phyloP scores from a whole-genome alignment of 1,284 basidiomycete genomes.

The Rhizopogon hawkerae region DNA sequence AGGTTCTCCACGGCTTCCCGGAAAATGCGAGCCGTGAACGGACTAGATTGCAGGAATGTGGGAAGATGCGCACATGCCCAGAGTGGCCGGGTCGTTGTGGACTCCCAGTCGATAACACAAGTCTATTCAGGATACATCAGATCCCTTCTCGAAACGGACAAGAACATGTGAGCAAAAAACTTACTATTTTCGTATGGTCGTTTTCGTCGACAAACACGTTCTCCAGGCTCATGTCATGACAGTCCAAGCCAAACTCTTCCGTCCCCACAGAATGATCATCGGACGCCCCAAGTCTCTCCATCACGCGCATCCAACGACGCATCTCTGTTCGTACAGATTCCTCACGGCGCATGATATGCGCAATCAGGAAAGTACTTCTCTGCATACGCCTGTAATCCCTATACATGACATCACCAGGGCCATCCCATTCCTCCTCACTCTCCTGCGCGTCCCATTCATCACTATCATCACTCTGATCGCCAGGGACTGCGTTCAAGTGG shows the following conservation, averaged over 20 bases:
- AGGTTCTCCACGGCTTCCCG: constrained; percentile 46
- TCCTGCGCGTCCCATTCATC: constrained; percentile 70
- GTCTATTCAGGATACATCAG: constrained; percentile 38
- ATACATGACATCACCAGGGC: constrained; percentile 66
- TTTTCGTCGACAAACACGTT: constrained; percentile 70
- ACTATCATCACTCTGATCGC: constrained; percentile 59
- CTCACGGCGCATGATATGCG: constrained; percentile 57
- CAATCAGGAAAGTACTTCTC: constrained; percentile 64
- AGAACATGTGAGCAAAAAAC: background rate
- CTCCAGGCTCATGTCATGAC: constrained; percentile 71
- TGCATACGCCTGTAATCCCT: constrained; percentile 71
- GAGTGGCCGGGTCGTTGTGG: constrained; percentile 70
- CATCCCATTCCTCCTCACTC: constrained; percentile 66
- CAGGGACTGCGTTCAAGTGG: constrained; percentile 51
- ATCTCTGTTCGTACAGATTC: constrained; percentile 58
- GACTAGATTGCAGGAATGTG: constrained; percentile 65
- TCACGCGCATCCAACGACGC: constrained; percentile 54
- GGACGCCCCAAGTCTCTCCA: constrained; percentile 44
- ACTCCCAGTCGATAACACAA: constrained; percentile 80
- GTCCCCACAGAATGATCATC: constrained; percentile 12
- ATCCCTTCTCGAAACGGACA: too few relatives aligned
- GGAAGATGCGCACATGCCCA: constrained; percentile 77
- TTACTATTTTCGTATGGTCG: constrained; percentile 59
- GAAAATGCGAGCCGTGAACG: constrained; percentile 63
- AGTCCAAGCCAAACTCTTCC: constrained; percentile 66